These are phyloP conservation scores for Coemansia furcata DNA, from an alignment of 192 early-diverging fungal genomes.

Conservation along the genomic window DNA sequence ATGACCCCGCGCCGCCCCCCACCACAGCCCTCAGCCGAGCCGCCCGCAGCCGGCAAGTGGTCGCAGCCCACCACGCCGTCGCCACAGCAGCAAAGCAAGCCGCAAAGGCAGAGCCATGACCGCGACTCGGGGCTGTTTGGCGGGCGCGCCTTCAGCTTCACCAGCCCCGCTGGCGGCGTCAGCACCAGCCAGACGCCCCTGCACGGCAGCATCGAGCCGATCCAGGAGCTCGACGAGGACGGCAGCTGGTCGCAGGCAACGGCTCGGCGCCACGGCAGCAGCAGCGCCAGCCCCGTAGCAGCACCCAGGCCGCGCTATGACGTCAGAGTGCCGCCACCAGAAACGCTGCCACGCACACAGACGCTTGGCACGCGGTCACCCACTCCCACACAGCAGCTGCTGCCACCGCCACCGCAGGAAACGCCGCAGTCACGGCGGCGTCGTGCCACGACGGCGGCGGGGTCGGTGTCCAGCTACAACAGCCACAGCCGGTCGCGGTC, in stretches of 20 bases:
- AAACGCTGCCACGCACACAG: conserved; percentile 45
- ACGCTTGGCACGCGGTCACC: conserved; percentile 37
- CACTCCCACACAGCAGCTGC: conserved; percentile 23
- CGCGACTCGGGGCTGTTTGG: conserved; percentile 51
- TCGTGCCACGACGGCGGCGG: conserved; percentile 26
- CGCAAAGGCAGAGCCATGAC: conserved; percentile 12
- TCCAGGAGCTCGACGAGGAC: conserved; percentile 37
- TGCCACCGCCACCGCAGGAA: not conserved
- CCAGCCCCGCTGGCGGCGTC: conserved; percentile 9
- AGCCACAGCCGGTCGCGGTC: conserved; percentile 45
- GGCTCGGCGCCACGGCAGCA: not conserved
- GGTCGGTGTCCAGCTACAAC: not conserved
- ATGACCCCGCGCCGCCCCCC: conserved; percentile 13
- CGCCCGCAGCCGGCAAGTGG: conserved; percentile 21
- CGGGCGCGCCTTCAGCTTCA: conserved; percentile 31
- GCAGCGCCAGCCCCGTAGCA: not conserved
- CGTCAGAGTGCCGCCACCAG: conserved; percentile 42
- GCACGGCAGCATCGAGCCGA: conserved; percentile 38
- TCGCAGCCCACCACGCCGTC: conserved; percentile 40
- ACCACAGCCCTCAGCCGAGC: not conserved
- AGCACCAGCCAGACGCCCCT: conserved; percentile 5
- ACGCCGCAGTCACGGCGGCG: conserved; percentile 14
- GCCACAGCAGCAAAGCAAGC: not conserved
- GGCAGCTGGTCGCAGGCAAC: conserved; percentile 22
- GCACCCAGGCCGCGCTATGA: conserved; percentile 24